Evolutionary conservation across 495 filamentous ascomycete genomes (phyloP).

Genomic region (Cryomyces minteri): DNA sequence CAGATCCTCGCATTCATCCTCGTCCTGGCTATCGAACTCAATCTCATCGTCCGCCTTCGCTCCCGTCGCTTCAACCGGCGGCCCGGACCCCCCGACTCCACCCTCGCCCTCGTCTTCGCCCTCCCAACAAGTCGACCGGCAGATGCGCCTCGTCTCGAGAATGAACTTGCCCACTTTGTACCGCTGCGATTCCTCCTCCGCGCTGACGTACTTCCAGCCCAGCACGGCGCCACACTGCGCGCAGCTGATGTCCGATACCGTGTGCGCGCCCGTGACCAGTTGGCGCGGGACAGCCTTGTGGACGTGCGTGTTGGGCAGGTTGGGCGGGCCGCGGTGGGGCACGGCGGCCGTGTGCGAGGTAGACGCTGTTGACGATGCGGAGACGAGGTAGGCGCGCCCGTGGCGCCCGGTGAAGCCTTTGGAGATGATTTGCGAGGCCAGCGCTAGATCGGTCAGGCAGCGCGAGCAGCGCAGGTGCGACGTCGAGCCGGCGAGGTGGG

Average conservation of each 20-base stretch:
- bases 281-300: constrained; percentile 48
- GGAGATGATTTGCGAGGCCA: constrained; percentile 62
- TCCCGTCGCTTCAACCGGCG: constrained; percentile 1
- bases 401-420: constrained; percentile 92
- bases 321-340: constrained; percentile 3
- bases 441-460: constrained; percentile 59
- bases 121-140: constrained; percentile 51
- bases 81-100: constrained; percentile 1
- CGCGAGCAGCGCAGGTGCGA: constrained; percentile 53
- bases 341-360: constrained; percentile 4
- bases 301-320: constrained; percentile 36
- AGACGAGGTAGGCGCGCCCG: constrained; percentile 78
- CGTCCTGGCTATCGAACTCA: constrained; percentile 80
- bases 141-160: constrained; percentile 66
- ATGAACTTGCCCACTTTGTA: constrained; percentile 97
- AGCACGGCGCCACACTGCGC: constrained; percentile 46
- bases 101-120: constrained; percentile 17
- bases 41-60: constrained; percentile 21
- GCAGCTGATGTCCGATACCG: constrained; percentile 28
- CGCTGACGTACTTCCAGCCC: constrained; percentile 89
- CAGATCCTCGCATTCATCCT: constrained; percentile 88
- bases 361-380: constrained; percentile 22
- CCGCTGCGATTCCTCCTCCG: constrained; percentile 58
- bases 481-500: constrained; percentile 29
- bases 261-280: constrained; percentile 52